Base-by-base conservation (phyloP, 176 grass and related monocot species). In the Phoenix roebelenii region DNA sequence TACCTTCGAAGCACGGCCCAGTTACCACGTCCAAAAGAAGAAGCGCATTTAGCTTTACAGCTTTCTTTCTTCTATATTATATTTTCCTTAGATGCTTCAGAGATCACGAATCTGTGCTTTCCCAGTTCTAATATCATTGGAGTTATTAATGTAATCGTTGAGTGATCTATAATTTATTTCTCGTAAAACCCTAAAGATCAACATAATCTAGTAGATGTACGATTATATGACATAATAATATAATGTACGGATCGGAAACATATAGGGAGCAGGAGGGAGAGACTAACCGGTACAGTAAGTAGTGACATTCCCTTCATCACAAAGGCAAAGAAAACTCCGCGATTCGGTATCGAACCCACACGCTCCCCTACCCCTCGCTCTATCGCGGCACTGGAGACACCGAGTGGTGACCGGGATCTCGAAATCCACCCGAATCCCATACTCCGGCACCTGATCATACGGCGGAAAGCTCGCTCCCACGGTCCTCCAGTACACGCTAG, bases 371-470 rank as follows among this genome's bases (percentile, higher is more conserved):
- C 84, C 84, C 51, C 70, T 74, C 23, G 78, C 70, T 4, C 16
- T 59, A 64, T 97, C 92, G 63, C 85, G 65, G 69, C 92, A 97
- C 78, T 82, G 80, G 17, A 97, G 78, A 75, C 92, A 97, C 0
- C 73, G 69, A 64, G 81, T 97, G 3, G 87, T 97, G 25, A 97
- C 84, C 2, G 87, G 92, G 55, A 91, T 82, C 69, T 97, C 84
- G 61, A 97, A 97, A 74, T 97, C 84, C 5, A 97, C 84, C 16
- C 92, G 65, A 19, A 97, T 75, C 3, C 87, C 87, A 50, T 88
- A 97, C 59, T 84, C 84, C 0, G 92, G 87, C 66, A 80, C 80
- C 73, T 85, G 92, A 79, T 97, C 87, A 59, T 91, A 88, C 18
- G 92, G 87, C 51, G 92, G 81, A 39, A 90, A 66, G 20, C 75